phyloP scores from a whole-genome alignment of 148 eudicot species.

The Polygonum maritimum region DNA sequence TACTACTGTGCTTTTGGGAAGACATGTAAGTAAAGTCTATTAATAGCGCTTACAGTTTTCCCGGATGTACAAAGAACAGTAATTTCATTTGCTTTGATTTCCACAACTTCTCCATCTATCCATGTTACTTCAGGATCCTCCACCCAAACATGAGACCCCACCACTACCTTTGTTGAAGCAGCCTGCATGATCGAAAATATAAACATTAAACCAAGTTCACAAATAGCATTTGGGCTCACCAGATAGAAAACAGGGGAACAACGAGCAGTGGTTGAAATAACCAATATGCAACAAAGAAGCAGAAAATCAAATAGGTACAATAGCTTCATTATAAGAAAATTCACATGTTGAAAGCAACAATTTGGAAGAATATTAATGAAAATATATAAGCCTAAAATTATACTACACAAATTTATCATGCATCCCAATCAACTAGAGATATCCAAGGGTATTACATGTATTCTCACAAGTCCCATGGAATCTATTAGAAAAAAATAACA shows the following conservation, averaged over 20 bases:
- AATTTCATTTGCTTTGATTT: constrained; percentile 56
- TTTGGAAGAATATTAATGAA: background rate
- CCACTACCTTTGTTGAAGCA: constrained; percentile 25
- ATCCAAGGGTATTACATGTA: background rate
- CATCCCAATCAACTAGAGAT: background rate
- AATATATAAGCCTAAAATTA: background rate
- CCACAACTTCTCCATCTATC: constrained; percentile 75
- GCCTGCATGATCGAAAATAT: background rate
- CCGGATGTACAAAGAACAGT: constrained; percentile 37
- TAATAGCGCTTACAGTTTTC: constrained; percentile 26
- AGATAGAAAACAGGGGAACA: background rate
- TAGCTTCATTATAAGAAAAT: background rate
- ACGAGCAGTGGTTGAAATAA: background rate
- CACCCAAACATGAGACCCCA: constrained; percentile 93
- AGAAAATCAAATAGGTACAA: background rate
- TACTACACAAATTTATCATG: background rate
- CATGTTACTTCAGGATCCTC: constrained; percentile 85
- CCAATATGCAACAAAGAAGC: background rate
- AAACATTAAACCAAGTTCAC: background rate
- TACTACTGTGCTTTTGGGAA: background rate
- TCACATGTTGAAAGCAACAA: background rate
- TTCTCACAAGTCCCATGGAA: background rate
- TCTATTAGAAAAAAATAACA: background rate
- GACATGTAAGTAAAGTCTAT: constrained; percentile 2
- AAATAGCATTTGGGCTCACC: background rate